Evolutionary conservation across 2,329 filamentous ascomycete species (phyloP), one percentile per base, ranked within the genome.

Genomic region (Xylaria multiplex): DNA sequence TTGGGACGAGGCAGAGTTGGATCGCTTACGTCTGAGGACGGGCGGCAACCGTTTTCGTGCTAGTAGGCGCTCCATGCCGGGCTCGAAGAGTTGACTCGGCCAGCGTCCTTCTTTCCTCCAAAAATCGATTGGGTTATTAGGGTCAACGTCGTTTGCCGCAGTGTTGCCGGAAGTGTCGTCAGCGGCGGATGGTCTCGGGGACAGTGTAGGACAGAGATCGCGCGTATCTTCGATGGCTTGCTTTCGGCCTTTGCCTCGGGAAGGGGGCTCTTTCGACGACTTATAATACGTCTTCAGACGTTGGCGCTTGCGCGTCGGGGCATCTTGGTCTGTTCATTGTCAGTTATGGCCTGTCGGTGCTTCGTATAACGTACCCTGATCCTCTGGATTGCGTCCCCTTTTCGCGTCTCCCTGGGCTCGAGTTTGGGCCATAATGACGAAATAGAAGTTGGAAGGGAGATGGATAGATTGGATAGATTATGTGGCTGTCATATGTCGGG

Each of bases 1-100:
- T 35, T 62, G 59, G 65, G 74, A 74, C 67, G 68, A 19, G 19
- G 54, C 57, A 43, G 69, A 74, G 58, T 74, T 68, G 35, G 72
- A 77, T 70, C 73, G 70, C 69, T 76, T 78, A 32, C 73, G 66
- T 53, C 50, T 14, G 11, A 61, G 50, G n/a, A 16, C 19, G 61
- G 70, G 70, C 37, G 64, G 74, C 14, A 74, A 75, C 54, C 73
- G 75, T 69, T 74, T 73, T 65, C 72, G 73, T 35, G 76, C 74
- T 70, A 78, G 74, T 59, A 78, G 65, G 67, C 74, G 69, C 59
- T 72, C 74, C 72, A 76, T 77, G 60, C 64, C 71, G 53, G 62
- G 60, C 55, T 64, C 66, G 42, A 45, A 59, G 54, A 55, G 32
- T 57, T 52, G 42, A n/a, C 45, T 27, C 40, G 69, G 70, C 67